Evolutionary conservation across 2,329 filamentous ascomycete genomes (phyloP).

Genomic region (Beauveria australis): DNA sequence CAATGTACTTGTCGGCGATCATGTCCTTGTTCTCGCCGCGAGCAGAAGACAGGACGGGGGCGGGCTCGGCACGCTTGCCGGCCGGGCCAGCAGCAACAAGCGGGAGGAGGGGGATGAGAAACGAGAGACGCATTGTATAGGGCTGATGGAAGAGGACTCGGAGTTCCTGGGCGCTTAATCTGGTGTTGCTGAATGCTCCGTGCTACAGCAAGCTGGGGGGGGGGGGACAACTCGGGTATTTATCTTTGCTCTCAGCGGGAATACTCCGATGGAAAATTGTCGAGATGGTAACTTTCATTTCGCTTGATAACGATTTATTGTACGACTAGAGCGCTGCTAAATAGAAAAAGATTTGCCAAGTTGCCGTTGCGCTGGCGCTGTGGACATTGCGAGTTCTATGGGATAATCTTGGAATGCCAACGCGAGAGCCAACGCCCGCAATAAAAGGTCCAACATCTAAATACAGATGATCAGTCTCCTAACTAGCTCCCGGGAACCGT

Average conservation of each 20-base stretch:
- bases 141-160: not conserved
- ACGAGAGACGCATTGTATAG: slow-evolving; percentile 1
- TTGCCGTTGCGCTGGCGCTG: not conserved
- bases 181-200: too few relatives aligned
- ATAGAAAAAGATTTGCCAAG: not conserved
- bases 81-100: slow-evolving; percentile 5
- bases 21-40: slow-evolving; percentile 11
- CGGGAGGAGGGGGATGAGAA: slow-evolving; percentile 7
- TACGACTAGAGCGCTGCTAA: not conserved
- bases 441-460: too few relatives aligned
- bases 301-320: not conserved
- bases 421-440: too few relatives aligned
- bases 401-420: too few relatives aligned
- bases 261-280: not conserved
- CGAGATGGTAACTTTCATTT: not conserved
- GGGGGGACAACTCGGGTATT: not conserved
- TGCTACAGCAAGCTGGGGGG: not conserved
- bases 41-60: slow-evolving; percentile 12
- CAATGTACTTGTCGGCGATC: slow-evolving; percentile 17
- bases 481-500: too few relatives aligned
- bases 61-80: slow-evolving; percentile 13
- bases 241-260: not conserved
- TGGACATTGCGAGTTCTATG: not conserved
- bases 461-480: too few relatives aligned
- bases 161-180: too few relatives aligned